Evolutionary conservation across 2,329 filamentous ascomycete genomes (phyloP).

Genomic region (Claviceps spartinae): DNA sequence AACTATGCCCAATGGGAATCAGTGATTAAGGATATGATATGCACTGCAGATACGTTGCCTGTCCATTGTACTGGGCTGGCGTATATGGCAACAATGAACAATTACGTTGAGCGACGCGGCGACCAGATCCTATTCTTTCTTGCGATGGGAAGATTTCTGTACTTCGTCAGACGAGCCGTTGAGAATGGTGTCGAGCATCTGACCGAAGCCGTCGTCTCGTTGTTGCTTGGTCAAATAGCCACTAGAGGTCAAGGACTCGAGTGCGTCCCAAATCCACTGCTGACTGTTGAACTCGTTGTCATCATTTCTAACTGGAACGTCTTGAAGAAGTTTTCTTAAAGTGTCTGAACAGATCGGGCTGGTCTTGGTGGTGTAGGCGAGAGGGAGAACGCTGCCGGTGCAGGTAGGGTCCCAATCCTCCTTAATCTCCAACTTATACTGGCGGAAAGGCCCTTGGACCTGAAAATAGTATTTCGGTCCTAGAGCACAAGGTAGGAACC

Average conservation of each 20-base stretch:
- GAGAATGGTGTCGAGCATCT: conserved; percentile 8
- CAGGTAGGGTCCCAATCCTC: conserved; percentile 6
- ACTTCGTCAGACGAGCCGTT: conserved; percentile 9
- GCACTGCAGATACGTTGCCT: neutral
- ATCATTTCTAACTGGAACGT: conserved; percentile 6
- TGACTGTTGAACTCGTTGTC: conserved; percentile 8
- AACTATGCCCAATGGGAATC: neutral
- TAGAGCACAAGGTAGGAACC: conserved; percentile 5
- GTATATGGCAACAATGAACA: neutral
- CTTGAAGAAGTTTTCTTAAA: conserved; percentile 2
- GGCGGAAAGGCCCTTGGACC: conserved; percentile 2
- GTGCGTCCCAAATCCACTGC: conserved; percentile 8
- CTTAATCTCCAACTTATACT: conserved; percentile 6
- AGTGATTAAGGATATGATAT: neutral
- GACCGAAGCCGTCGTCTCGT: conserved; percentile 6
- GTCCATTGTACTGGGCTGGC: neutral
- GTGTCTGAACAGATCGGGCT: conserved; percentile 1
- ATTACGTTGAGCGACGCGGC: neutral
- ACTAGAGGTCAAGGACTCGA: conserved; percentile 2
- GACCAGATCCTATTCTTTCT: neutral
- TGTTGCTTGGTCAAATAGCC: conserved; percentile 5
- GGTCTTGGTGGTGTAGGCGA: conserved; percentile 7
- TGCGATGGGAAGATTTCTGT: neutral
- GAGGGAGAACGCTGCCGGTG: conserved; percentile 7
- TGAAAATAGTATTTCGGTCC: conserved; percentile 7